Evolutionary conservation across 495 filamentous ascomycete genomes (phyloP), one percentile per base, ranked within the genome.

Genomic region (Glutinoglossum americanum): DNA sequence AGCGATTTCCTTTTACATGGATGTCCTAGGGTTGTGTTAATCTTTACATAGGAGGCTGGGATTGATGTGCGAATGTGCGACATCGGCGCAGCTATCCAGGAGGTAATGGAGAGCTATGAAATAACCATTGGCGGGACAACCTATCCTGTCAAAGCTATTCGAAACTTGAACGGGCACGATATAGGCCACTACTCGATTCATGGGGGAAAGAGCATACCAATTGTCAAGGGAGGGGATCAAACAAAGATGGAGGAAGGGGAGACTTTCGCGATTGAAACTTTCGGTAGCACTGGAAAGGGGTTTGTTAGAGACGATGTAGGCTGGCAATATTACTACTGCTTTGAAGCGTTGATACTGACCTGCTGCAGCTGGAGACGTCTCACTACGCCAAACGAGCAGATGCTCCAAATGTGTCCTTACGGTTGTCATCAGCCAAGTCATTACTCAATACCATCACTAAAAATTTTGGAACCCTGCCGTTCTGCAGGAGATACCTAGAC

Each of bases 231-330:
- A 57, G 74, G 72, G 57, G 83, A 89, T 62, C 75, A 77, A 63
- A 89, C 85, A 35, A 89, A 85, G 71, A 95, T 95, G 89, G 89
- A 94, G 73, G 89, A 94, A 68, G 87, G 87, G 25, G 89, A 95
- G 65, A 78, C 85, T 13, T 95, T 90, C 66, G 89, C 89, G 48
- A 93, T 95, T 61, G 89, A 94, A 68, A 94, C 89, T 8, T 95
- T 94, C 63, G 89, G 89, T 54, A 90, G 82, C 72, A 95, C 89
- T 57, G 89, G 89, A 62, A 89, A 87, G 68, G 89, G 83, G 54
- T 81, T 82, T 66, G 82, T 94, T 54, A 72, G 79, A 62, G 87
- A 93, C 64, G 85, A 93, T 66, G 81, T 87, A 56, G 60, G 72
- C 70, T 11, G 25, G 9, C 9, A 30, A n/a, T 41, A 4, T 51